Evolutionary conservation across 192 early-diverging fungal genomes (phyloP).

Genomic region (Podila horticola): DNA sequence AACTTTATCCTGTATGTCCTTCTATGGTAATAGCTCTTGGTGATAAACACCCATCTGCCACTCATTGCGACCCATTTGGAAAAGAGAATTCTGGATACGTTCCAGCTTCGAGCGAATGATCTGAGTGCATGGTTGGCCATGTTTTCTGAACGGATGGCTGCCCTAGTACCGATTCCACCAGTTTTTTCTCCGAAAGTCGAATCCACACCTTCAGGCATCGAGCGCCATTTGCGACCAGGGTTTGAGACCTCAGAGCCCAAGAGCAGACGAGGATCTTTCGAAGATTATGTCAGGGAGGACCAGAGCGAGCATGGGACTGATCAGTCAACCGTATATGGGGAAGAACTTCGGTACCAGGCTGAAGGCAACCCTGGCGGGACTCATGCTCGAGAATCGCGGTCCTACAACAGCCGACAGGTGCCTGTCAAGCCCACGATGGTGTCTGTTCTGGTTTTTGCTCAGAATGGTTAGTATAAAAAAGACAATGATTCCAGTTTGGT

Average conservation of each 20-base stretch:
- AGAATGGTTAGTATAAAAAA: conserved; percentile 32
- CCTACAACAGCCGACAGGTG: background rate
- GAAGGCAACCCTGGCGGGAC: conserved; percentile 10
- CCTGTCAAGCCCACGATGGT: conserved; percentile 51
- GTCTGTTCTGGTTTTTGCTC: conserved; percentile 39
- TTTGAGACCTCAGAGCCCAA: conserved; percentile 1
- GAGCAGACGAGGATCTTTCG: background rate
- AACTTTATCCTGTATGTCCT: background rate
- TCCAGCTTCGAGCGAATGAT: conserved; percentile 40
- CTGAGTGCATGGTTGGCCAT: conserved; percentile 28
- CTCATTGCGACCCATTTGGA: conserved; percentile 57
- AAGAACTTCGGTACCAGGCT: conserved; percentile 45
- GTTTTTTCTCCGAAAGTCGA: background rate
- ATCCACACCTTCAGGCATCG: background rate
- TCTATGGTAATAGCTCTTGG: conserved; percentile 21
- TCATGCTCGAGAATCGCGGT: conserved; percentile 1
- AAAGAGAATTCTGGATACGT: conserved; percentile 53
- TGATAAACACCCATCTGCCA: conserved; percentile 46
- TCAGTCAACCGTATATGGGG: conserved; percentile 38
- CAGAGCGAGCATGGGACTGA: conserved; percentile 48
- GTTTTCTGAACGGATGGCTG: conserved; percentile 28
- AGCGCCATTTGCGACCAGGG: background rate
- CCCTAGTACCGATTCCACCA: background rate
- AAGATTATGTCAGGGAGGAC: conserved; percentile 23
- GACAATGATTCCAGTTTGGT: background rate